Conservation (phyloP, 129 eudicot genomes). For the Ambrosia artemisiifolia region DNA sequence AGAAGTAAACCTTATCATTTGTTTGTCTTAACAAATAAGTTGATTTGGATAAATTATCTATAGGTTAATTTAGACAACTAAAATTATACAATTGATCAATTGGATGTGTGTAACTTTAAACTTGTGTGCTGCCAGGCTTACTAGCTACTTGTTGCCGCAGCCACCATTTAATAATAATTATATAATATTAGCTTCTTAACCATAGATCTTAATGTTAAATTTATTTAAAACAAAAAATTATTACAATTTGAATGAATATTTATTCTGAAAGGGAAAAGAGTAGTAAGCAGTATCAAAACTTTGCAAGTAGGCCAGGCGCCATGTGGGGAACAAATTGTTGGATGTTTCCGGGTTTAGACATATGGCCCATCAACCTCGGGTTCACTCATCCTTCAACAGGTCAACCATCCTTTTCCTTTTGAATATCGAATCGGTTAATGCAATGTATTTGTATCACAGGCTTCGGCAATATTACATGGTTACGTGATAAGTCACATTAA, state of each 20-base stretch:
- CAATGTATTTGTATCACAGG: not conserved
- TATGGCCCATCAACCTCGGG: constrained; percentile 5
- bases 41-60: too few species aligned
- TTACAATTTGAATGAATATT: not conserved
- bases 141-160: too few species aligned
- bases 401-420: not conserved
- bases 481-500: too few species aligned
- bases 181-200: too few species aligned
- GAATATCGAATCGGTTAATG: not conserved
- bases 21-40: too few species aligned
- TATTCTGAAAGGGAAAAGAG: not conserved
- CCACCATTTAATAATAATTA: too few species aligned
- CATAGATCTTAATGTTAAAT: not conserved
- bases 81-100: too few species aligned
- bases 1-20: too few species aligned
- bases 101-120: too few species aligned
- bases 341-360: not conserved
- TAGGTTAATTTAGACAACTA: too few species aligned
- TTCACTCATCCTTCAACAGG: not conserved
- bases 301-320: not conserved
- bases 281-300: not conserved
- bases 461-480: not conserved
- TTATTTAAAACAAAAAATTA: not conserved
- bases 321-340: constrained; percentile 14
- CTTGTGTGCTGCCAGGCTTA: too few species aligned